Base-by-base conservation (phyloP, 2,329 filamentous ascomycete species). In the Ramularia endophylla region DNA sequence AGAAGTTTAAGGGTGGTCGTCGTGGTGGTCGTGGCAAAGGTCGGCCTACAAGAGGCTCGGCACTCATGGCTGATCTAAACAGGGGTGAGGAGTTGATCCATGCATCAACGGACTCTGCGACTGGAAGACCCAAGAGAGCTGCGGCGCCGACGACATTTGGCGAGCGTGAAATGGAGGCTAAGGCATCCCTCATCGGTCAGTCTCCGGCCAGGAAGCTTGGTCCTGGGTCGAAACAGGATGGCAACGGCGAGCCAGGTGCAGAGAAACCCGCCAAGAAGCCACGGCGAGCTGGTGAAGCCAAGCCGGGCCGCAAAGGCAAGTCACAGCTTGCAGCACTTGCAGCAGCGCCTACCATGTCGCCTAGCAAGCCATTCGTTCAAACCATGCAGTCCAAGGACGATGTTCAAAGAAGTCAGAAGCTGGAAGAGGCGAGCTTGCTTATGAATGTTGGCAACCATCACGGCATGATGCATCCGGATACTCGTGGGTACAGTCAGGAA, bases 121-220 rank as follows among this genome's bases (percentile, higher is more conserved):
- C 61, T 50, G 71, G 72, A 32, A 62, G 71, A 36, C 72, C 72
- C 11, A 67, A 69, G 41, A 65, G 73, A 36, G 71, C 70, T 31
- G 73, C 73, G 18, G 85, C 85, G 8, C 85, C 85, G 3, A 85
- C 81, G 0, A 85, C 80, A 0, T 89, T 82, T 68, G 78, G 77
- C 43, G 83, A 86, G 54, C 69, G 70, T 19, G 75, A 81, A 41
- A 64, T 67, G 8, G 83, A 87, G 44, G 74, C 75, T 12, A 83
- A 87, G 53, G 70, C 68, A 31, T 65, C 69, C 35, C 77, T 78
- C 2, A 72, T 74, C 8, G 69, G 68, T 8, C 73, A 74, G n/a
- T 82, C 79, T 3, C 56, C 50, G 56, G 65, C 52, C 49, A 69
- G 50, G 62, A 69, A 55, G 53, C 50, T 32, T 48, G 53, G 51